Base-by-base conservation (phyloP, 1,284 basidiomycete species). In the Porphyrellus sp. region DNA sequence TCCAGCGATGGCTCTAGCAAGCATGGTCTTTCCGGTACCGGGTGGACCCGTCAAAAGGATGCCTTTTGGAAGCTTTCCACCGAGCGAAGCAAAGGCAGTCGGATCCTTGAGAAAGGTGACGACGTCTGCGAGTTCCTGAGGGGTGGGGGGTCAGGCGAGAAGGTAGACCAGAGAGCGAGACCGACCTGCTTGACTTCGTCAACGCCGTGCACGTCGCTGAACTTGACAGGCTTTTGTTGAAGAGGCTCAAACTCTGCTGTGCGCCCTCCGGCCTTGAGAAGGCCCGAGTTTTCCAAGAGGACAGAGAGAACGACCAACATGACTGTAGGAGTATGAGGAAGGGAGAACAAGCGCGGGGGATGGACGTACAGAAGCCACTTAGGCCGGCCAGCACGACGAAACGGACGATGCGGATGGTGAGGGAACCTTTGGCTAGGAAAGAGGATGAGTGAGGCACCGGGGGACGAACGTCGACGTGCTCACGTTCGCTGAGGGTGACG, bases 21-120 rank as follows among this genome's bases (percentile, higher is more conserved):
- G 79, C 79, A 98, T 84, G 2, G 96, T 99, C 77, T 98, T 98
- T 68, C 96, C 96, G 20, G 96, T 98, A 62, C 95, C 92, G 25
- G 90, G 90, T 28, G 87, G 85, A 31, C 93, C 93, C 24, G 91
- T 95, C 38, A 97, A 79, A 11, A 97, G 76, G 40, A 97, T 85
- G 63, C 94, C 94, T 69, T 95, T 94, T 2, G 95, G 92, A 20
- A 97, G 76, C 70, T 89, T 91, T 9, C 94, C 95, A 49, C 94
- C 94, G 6, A 98, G 81, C 35, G 85, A 84, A 9, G 90, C 85
- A 70, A 98, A 98, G 37, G 83, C 81, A 16, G 89, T 81, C 6
- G 94, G 95, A 67, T 97, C 89, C 70, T 90, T 93, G 52, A 97
- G 74, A 75, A 97, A 98, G 57, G 90, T 89, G 42, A 97, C 93